These are phyloP conservation scores for Pseudogymnoascus sp. DNA, from an alignment of 2,329 filamentous ascomycete species.

Conservation along the genomic window DNA sequence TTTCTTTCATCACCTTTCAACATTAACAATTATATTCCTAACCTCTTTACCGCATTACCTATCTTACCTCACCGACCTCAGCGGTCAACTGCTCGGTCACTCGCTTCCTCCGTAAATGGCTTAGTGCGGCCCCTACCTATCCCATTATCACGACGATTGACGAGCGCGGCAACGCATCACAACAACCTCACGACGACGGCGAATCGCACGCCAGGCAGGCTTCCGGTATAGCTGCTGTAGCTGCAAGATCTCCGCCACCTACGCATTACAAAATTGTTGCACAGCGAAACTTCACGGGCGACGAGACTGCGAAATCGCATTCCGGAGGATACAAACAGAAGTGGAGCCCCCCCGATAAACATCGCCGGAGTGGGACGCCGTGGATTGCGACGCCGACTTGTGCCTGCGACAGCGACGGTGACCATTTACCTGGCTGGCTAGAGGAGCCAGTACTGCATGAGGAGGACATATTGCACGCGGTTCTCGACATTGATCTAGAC, in stretches of 20 bases:
- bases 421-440: neutral
- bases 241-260: neutral
- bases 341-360: conserved; percentile 4
- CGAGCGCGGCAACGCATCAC: conserved; percentile 1
- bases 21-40: neutral
- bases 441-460: neutral
- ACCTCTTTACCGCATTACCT: neutral
- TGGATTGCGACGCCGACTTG: neutral
- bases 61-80: conserved; percentile 2
- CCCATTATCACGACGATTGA: conserved; percentile 9
- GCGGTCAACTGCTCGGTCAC: neutral
- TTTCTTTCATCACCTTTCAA: neutral
- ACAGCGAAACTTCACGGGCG: neutral
- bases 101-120: conserved; percentile 5
- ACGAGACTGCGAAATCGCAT: conserved; percentile 6
- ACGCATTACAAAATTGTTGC: conserved; percentile 6
- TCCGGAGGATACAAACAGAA: neutral
- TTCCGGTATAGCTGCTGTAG: conserved; percentile 2
- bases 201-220: conserved; percentile 4
- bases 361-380: neutral
- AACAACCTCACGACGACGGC: conserved; percentile 1
- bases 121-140: conserved; percentile 7
- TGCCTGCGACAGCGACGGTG: neutral
- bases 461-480: neutral
- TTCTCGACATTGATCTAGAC: conserved; percentile 1